These are phyloP conservation scores for Aspergillus oerlinghausenensis DNA, from an alignment of 2,329 filamentous ascomycete genomes.

Conservation along the genomic window DNA sequence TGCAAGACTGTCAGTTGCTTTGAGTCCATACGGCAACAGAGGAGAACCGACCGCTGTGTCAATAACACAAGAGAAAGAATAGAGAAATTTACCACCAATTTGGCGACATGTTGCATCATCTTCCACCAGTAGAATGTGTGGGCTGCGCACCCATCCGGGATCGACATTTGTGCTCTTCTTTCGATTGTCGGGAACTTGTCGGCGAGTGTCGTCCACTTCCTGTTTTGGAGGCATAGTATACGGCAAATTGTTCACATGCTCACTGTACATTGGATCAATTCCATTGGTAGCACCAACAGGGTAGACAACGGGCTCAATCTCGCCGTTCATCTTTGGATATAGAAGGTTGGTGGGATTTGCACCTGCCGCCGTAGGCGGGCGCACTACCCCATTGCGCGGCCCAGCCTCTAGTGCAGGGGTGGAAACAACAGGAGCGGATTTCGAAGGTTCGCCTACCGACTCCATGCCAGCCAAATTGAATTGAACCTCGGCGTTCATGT, in stretches of 20 bases:
- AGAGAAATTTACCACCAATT: conserved; percentile 63
- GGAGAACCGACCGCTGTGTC: conserved; percentile 55
- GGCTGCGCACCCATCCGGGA: conserved; percentile 62
- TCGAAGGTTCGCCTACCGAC: conserved; percentile 57
- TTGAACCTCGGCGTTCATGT: conserved; percentile 62
- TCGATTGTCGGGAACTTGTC: conserved; percentile 47
- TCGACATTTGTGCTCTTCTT: conserved; percentile 60
- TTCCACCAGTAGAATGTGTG: conserved; percentile 85
- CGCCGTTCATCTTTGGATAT: conserved; percentile 48
- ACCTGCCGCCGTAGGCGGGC: conserved; percentile 39
- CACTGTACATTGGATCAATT: conserved; percentile 90
- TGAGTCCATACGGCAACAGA: background rate
- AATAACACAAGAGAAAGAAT: conserved; percentile 60
- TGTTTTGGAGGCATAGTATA: conserved; percentile 69
- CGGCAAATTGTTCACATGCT: conserved; percentile 91
- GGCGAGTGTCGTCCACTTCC: conserved; percentile 48
- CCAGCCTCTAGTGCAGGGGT: conserved; percentile 53
- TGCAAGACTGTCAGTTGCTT: conserved; percentile 34
- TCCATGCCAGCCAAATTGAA: conserved; percentile 62
- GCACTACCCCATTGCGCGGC: conserved; percentile 42
- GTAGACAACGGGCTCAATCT: conserved; percentile 73
- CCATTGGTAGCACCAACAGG: conserved; percentile 86
- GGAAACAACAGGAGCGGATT: conserved; percentile 52
- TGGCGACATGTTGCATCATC: conserved; percentile 65
- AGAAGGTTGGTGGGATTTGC: conserved; percentile 49